Percentiles rank a stretch among this genome's conserved stretches.
Conservation (phyloP, 208 protist species). For the Crithidia mellificae region DNA sequence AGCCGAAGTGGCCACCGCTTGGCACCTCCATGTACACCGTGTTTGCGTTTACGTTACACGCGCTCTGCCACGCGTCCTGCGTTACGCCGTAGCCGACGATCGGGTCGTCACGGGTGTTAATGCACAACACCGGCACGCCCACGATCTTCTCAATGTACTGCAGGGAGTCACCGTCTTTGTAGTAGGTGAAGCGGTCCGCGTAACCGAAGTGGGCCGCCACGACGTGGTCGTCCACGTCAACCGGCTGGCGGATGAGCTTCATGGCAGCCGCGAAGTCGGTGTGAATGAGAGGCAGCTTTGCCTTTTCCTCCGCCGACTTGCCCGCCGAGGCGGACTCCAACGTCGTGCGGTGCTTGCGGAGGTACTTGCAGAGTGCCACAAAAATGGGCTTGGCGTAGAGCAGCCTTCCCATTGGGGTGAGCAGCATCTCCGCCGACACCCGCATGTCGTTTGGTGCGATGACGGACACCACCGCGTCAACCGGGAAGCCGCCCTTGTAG, state of each 20-base stretch:
- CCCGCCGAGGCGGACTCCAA: constrained; percentile 30
- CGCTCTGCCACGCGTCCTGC: constrained; percentile 36
- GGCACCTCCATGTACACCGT: constrained; percentile 58
- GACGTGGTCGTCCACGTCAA: constrained; percentile 44
- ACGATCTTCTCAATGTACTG: constrained; percentile 38
- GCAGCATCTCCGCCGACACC: constrained; percentile 32
- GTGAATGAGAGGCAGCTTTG: constrained; percentile 18
- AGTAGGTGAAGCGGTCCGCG: constrained; percentile 37
- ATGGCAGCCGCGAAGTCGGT: constrained; percentile 21
- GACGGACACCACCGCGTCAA: constrained; percentile 33
- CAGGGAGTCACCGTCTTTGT: constrained; percentile 39
- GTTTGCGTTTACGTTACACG: constrained; percentile 35
- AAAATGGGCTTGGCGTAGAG: constrained; percentile 45
- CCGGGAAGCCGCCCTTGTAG: constrained; percentile 29
- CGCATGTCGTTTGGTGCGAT: constrained; percentile 55
- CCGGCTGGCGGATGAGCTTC: constrained; percentile 22
- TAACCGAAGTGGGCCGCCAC: constrained; percentile 62
- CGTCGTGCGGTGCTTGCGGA: constrained; percentile 39
- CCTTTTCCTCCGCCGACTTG: constrained; percentile 23
- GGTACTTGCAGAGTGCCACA: constrained; percentile 38
- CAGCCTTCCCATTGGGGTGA: constrained; percentile 18
- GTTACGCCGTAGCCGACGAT: constrained; percentile 35
- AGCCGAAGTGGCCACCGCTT: constrained; percentile 65
- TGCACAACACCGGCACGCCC: constrained; percentile 42
- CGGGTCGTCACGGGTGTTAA: constrained; percentile 59